Evolutionary conservation across 2,329 filamentous ascomycete genomes (phyloP), one percentile per base, ranked within the genome.

Genomic region (Trichoderma koningiopsis): DNA sequence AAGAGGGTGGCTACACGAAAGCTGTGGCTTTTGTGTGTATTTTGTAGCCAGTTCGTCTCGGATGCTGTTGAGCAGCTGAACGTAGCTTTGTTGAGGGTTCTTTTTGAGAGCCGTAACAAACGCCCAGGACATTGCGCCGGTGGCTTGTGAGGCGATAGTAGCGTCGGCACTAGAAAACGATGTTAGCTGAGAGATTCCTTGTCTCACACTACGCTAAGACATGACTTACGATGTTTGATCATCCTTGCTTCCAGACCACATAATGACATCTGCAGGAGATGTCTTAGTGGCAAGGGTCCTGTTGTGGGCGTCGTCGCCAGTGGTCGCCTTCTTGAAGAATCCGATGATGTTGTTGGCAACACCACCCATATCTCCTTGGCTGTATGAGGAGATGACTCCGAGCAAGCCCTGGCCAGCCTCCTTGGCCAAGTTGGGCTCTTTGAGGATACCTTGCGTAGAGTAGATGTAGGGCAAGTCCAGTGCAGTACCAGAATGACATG

Each of bases 241-340:
- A 77, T 98, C 96, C 81, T 98, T 98, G 83, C 93, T 97, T 68
- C 96, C 96, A 67, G 93, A 97, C 89, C 94, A 96, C 93, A 98
- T 97, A 78, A 98, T 87, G 56, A 99, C 95, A 80, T 98, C 96
- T 56, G 96, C 96, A 1, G 94, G 92, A 59, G 92, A 96, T 13
- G 95, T 97, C 85, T 97, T 97, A 53, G 95, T 97, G 73, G 91
- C 87, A 73, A 94, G 82, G 61, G 94, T 89, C 77, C 90, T 91
- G 81, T 94, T 88, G 79, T 94, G 91, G 7, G 91, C 90, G n/a
- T 93, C 90, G 69, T 96, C 87, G 74, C 95, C 94, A 67, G 83
- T 88, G 19, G 92, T 91, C 13, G 93, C 94, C 80, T 96, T 96
- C 84, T 97, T 97, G 83, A 97, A 89, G 76, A 98, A 89, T 57